Evolutionary conservation across 805 yeast species (phyloP), one percentile per base, ranked within the genome.

Genomic region (Wickerhamiella kurtzmanii): DNA sequence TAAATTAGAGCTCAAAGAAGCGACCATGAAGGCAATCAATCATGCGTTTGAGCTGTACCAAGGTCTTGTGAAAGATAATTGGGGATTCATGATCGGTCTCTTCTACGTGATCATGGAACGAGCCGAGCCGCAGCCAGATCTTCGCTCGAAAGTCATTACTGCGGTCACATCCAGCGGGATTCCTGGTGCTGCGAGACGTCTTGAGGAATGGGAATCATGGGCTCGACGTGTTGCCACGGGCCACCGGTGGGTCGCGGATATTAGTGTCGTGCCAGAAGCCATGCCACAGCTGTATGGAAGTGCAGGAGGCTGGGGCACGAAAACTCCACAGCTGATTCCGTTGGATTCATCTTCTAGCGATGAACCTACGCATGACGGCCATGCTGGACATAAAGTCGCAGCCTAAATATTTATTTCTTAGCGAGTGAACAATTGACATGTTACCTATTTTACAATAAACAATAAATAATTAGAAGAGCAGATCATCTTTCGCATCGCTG

Each of bases 41-140:
- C 49, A 51, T 11, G 64, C 63, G 2, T 61, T 53, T 46, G 44
- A 41, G 32, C 57, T 55, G 44, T 63, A 59, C 52, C 41, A 47
- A 15, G 56, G 54, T 17, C 54, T 63, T 18, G 66, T 62, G 9
- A 61, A 58, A 36, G 67, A 64, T 41, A 40, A 54, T 13, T 63
- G 66, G 66, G 65, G 63, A 1, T 51, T 64, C 20, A 47, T 62
- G 35, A 51, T 60, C 38, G 68, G 66, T 2, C 47, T 63, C 17
- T 47, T 58, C n/a, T 55, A 48, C 22, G 61, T 60, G 8, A 45
- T 63, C 4, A 46, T 53, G n/a, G 50, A 49, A 8, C 48, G 61
- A 18, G 60, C 62, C 2, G 61, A 59, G 44, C 66, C 66, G 4
- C 55, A 52, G 13, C 39, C 19, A 46, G 47, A 25, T 25, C 11